Evolutionary conservation across 2,329 filamentous ascomycete species (phyloP).

Genomic region (Penicillium sclerotiorum): DNA sequence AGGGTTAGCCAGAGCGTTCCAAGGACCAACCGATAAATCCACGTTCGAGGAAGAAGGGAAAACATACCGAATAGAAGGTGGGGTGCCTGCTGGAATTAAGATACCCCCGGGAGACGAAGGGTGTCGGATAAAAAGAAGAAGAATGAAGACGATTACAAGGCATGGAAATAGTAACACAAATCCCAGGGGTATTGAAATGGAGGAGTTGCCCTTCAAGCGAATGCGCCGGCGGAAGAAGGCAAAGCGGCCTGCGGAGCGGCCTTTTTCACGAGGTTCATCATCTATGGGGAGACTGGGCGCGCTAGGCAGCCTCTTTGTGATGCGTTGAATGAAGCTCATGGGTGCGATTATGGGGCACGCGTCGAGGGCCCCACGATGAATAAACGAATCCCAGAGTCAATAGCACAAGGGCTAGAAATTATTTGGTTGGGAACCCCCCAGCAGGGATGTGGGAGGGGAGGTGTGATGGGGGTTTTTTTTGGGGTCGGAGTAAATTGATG

Average conservation of each 20-base stretch:
- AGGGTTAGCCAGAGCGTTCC: too few species aligned
- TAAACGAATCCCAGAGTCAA: conserved; percentile 24
- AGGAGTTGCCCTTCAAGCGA: conserved; percentile 86
- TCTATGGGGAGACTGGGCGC: conserved; percentile 50
- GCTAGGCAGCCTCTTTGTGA: conserved; percentile 55
- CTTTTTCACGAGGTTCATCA: conserved; percentile 49
- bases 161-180: conserved; percentile 90
- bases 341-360: conserved; percentile 33
- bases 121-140: conserved; percentile 86
- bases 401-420: conserved; percentile 18
- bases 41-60: background rate
- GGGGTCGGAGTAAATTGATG: background rate
- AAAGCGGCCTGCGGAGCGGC: conserved; percentile 54
- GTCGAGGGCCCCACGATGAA: conserved; percentile 22
- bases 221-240: conserved; percentile 85
- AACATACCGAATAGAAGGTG: conserved; percentile 82
- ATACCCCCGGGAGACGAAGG: conserved; percentile 80
- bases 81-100: conserved; percentile 83
- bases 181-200: conserved; percentile 87
- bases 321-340: conserved; percentile 59
- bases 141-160: conserved; percentile 86
- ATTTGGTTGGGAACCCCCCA: conserved; percentile 10
- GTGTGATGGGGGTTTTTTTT: background rate
- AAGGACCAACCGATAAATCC: too few species aligned
- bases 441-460: conserved; percentile 5